Percentiles rank a stretch among this genome's conserved stretches.
Evolutionary conservation across 2,329 filamentous ascomycete species (phyloP).

Genomic region (Diplodia sapinea): DNA sequence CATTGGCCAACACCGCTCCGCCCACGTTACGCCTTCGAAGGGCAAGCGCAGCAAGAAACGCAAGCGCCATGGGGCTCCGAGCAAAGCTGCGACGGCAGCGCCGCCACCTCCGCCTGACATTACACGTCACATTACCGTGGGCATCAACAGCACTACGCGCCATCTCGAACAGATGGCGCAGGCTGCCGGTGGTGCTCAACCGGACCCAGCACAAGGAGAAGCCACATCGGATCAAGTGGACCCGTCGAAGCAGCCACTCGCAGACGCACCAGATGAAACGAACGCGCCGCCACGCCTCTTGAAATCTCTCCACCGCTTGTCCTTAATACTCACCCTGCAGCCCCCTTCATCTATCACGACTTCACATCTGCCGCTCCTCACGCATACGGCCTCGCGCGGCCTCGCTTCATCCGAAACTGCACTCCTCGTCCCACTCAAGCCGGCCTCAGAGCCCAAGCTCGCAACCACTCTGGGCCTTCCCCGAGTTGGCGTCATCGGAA

Average conservation of each 20-base stretch:
- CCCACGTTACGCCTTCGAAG: slow-evolving; percentile 62
- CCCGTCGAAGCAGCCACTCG: neutral
- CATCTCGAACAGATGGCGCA: slow-evolving; percentile 56
- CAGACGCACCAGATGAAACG: slow-evolving; percentile 7
- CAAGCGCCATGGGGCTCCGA: slow-evolving; percentile 50
- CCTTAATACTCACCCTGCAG: slow-evolving; percentile 26
- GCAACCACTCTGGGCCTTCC: slow-evolving; percentile 65
- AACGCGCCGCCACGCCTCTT: slow-evolving; percentile 3
- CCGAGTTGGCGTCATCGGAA: slow-evolving; percentile 68
- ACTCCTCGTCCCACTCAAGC: slow-evolving; percentile 68
- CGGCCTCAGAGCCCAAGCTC: slow-evolving; percentile 63
- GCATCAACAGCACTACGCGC: slow-evolving; percentile 68
- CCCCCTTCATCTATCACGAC: slow-evolving; percentile 54
- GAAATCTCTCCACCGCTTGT: slow-evolving; percentile 7
- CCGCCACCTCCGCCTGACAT: slow-evolving; percentile 57
- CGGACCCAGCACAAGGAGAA: neutral
- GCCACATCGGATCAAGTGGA: neutral
- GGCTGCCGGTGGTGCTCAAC: neutral
- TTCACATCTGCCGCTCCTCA: slow-evolving; percentile 64
- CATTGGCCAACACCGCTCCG: slow-evolving; percentile 65
- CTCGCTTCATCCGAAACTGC: slow-evolving; percentile 47
- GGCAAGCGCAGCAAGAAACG: slow-evolving; percentile 65
- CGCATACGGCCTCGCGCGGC: slow-evolving; percentile 52
- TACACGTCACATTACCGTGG: slow-evolving; percentile 64
- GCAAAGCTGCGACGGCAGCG: slow-evolving; percentile 31